A percentile compares a stretch with the other conserved stretches of the same genome.
phyloP scores from a whole-genome alignment of 2,329 filamentous ascomycete genomes.

The Botryotinia calthae region DNA sequence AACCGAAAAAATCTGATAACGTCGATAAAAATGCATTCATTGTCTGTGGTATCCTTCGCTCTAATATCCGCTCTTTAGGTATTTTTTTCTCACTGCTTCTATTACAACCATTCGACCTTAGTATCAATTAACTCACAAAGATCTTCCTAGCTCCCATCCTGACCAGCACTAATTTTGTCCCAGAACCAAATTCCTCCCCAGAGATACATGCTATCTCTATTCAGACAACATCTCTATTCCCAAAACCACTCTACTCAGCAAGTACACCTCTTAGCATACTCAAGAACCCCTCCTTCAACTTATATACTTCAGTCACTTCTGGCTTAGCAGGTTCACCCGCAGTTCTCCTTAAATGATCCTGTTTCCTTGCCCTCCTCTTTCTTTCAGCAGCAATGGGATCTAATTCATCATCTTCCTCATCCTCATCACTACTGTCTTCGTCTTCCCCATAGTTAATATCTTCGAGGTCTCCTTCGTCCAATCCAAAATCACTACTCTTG shows the following conservation, averaged over 20 bases:
- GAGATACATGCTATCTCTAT: background rate
- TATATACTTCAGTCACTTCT: slow-evolving; percentile 72
- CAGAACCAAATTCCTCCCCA: background rate
- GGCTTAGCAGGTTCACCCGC: slow-evolving; percentile 86
- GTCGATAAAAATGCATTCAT: background rate
- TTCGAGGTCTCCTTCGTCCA: slow-evolving; percentile 81
- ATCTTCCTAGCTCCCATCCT: background rate
- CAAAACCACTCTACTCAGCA: slow-evolving; percentile 56
- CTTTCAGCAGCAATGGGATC: slow-evolving; percentile 89
- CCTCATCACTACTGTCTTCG: slow-evolving; percentile 57
- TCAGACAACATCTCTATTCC: background rate
- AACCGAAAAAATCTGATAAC: background rate
- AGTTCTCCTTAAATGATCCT: slow-evolving; percentile 74
- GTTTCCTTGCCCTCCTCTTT: slow-evolving; percentile 69
- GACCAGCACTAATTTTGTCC: background rate
- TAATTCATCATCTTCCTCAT: slow-evolving; percentile 72
- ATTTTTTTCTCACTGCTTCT: background rate
- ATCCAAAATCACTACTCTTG: slow-evolving; percentile 80
- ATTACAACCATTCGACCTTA: background rate
- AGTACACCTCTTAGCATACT: slow-evolving; percentile 78
- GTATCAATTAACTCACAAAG: background rate
- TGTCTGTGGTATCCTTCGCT: background rate
- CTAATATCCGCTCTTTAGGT: background rate
- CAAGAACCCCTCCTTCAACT: slow-evolving; percentile 76
- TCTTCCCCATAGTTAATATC: slow-evolving; percentile 79